Conservation (phyloP, 306 rosid genomes). For the Malus orientalis region DNA sequence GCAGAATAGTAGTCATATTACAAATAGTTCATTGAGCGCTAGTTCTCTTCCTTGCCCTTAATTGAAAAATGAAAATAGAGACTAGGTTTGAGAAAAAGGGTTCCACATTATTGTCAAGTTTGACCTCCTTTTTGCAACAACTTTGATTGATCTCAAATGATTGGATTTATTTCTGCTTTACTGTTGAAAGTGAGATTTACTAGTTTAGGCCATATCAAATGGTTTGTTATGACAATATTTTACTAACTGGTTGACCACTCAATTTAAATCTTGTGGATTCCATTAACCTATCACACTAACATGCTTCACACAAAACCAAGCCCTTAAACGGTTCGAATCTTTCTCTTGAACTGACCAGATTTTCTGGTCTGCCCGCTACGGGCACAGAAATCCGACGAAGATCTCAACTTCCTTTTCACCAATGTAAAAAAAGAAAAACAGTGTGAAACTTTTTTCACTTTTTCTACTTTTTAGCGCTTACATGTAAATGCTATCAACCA, state of each 20-base stretch:
- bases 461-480: not conserved
- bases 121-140: not conserved
- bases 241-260: not conserved
- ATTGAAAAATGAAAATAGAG: not conserved
- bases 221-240: not conserved
- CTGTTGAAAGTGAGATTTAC: not conserved
- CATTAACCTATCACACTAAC: too few relatives aligned
- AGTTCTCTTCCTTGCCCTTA: not conserved
- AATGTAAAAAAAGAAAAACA: not conserved
- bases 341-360: too few relatives aligned
- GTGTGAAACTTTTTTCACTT: not conserved
- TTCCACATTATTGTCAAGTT: not conserved
- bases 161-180: not conserved
- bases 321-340: too few relatives aligned
- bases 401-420: too few relatives aligned
- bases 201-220: not conserved
- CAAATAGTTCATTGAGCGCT: not conserved
- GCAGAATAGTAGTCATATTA: not conserved
- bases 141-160: too few relatives aligned
- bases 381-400: too few relatives aligned
- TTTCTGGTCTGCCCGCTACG: too few relatives aligned
- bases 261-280: too few relatives aligned
- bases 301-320: too few relatives aligned
- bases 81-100: not conserved
- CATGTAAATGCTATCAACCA: too few relatives aligned